Base-by-base conservation (phyloP, 2,329 filamentous ascomycete species). In the Colletotrichum costaricense region DNA sequence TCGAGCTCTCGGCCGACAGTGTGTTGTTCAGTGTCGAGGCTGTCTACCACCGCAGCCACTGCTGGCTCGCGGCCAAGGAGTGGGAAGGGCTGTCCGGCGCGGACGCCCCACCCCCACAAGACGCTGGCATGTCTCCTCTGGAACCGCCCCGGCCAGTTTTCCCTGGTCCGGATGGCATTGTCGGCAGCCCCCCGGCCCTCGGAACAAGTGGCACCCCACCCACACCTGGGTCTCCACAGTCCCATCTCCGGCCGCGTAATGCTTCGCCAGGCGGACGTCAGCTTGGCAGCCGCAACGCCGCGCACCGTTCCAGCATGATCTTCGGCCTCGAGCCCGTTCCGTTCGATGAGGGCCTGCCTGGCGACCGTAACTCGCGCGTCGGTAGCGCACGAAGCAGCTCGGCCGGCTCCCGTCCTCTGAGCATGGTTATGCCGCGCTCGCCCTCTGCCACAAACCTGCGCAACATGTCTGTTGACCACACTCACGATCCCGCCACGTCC, bases 21-120 rank as follows among this genome's bases (percentile, higher is more conserved):
- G 87, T 91, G 75, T 85, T 90, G 79, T 90, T 90, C 78, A 90
- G 88, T 73, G 88, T 90, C 63, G 89, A 91, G 78, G 89, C 88
- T 16, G 90, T 88, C 22, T 90, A 90, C 77, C 87, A 89, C 76
- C 87, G 89, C 64, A 88, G 86, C 66, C 87, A 89, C 81, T 89
- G 88, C 79, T 89, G 88, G 88, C 80, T 87, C 38, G 87, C 86
- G 2, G 88, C 87, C 26, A 86, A 88, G 75, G 79, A 82, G 56
- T 89, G 88, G 88, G 85, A 87, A 68, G 81, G 81, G 7, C 75
- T 79, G 3, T 77, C 80, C 7, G 80, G 79, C n/a, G 77, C 76
- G 5, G 76, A 79, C 19, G 75, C 75, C 4, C 67, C 77, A 5
- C 77, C 79, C 3, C 75, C 77, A 0, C 76, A 78, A 19, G 82